Evolutionary conservation across 2,329 filamentous ascomycete genomes (phyloP), one percentile per base, ranked within the genome.

Genomic region (Leptographium radiaticola): DNA sequence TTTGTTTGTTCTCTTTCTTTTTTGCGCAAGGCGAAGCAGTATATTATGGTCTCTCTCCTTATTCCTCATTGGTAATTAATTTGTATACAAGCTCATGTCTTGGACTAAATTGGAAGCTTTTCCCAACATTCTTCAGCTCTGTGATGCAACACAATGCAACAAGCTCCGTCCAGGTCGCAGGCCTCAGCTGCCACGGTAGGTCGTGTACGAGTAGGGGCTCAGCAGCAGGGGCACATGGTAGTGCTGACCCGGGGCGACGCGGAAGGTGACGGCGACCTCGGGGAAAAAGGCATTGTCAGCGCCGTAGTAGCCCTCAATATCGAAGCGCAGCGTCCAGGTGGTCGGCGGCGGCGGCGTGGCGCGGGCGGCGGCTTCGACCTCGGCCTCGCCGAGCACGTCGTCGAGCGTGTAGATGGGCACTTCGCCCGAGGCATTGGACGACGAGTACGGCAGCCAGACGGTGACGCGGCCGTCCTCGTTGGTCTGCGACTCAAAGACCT

Each of bases 191-290:
- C 87, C 87, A 49, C 87, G 73, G 68, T 93, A 93, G 11, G 87
- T 91, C 43, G 84, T 86, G 70, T 89, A 93, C 65, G 84, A 86
- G 70, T 83, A 90, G 34, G 87, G 87, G 59, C 84, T 82, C 69
- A 91, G 66, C 66, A 93, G 65, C 64, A 93, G 68, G 46, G 87
- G 87, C 4, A 93, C 86, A 70, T 93, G 87, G 64, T 87, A 91
- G 64, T 85, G 81, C 73, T 87, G 81, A 25, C 74, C 75, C 62
- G 71, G 68, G 12, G 69, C 64, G 25, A 81, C 75, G 49, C 59
- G 59, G 55, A 80, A 80, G 1, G 73, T 71, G 42, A 83, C 72
- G 16, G 68, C 68, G 18, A 77, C 78, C 68, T 80, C 76, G 43
- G 80, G 80, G 63, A 81, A 82, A 62, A 83, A 83, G 12, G 73